A percentile compares a stretch with the other conserved stretches of the same genome.
Conservation (phyloP, 768 basidiomycete species). For the Auriculariales sp. region DNA sequence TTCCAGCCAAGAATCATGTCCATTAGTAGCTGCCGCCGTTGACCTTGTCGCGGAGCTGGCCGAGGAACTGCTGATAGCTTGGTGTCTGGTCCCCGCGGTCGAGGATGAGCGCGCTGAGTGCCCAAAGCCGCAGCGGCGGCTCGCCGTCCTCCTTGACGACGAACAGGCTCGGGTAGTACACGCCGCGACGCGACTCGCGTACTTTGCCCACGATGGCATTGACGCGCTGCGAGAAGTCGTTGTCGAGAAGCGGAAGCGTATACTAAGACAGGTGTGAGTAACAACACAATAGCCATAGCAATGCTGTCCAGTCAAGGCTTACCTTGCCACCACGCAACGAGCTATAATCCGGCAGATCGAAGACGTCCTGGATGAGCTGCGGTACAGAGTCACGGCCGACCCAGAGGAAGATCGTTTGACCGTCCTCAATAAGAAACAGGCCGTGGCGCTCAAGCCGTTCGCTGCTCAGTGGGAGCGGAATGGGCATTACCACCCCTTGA, state of each 20-base stretch:
- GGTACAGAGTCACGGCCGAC: constrained; percentile 96
- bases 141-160: constrained; percentile 98
- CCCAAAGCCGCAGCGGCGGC: constrained; percentile 88
- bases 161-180: constrained; percentile 88
- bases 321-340: constrained; percentile 91
- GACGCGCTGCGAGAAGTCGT: constrained; percentile 89
- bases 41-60: constrained; percentile 85
- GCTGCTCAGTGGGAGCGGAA: constrained; percentile 81
- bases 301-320: background rate
- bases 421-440: constrained; percentile 92
- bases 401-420: constrained; percentile 96
- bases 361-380: constrained; percentile 86
- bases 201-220: constrained; percentile 91
- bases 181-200: constrained; percentile 82
- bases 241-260: constrained; percentile 82
- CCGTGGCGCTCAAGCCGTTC: constrained; percentile 92
- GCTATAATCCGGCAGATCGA: constrained; percentile 78
- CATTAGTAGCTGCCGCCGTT: too few relatives aligned
- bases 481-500: constrained; percentile 75
- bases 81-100: constrained; percentile 90
- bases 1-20: too few relatives aligned
- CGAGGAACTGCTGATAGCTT: constrained; percentile 91
- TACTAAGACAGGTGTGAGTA: constrained; percentile 38
- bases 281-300: background rate
- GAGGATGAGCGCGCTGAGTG: constrained; percentile 84